A percentile compares a stretch with the other conserved stretches of the same genome.
These are phyloP conservation scores for Sporothrix brasiliensis DNA, from an alignment of 2,329 filamentous ascomycete species.

Conservation along the genomic window DNA sequence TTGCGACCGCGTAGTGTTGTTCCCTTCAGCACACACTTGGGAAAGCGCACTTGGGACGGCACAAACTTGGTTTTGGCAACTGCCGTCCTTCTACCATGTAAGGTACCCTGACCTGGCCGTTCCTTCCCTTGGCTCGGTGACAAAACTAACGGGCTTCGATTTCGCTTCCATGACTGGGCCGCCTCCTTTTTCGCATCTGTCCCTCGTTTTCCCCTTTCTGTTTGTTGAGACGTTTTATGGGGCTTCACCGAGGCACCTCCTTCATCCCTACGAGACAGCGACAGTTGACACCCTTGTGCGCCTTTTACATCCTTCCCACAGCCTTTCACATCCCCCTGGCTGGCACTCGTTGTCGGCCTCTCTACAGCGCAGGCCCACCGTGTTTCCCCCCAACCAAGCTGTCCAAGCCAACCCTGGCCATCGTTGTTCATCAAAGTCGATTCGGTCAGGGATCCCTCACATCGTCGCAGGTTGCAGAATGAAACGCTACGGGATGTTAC, in stretches of 20 bases:
- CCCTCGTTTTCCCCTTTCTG: neutral
- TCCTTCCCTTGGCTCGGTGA: constrained; percentile 11
- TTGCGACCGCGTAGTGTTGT: neutral
- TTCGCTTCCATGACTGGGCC: constrained; percentile 18
- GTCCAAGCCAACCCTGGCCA: constrained; percentile 15
- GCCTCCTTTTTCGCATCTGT: neutral
- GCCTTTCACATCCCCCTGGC: neutral
- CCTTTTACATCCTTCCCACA: constrained; percentile 1
- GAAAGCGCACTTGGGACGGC: neutral
- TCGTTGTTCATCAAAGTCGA: neutral
- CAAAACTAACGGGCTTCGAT: constrained; percentile 10
- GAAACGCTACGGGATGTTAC: constrained; percentile 17
- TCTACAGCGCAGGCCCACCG: constrained; percentile 3
- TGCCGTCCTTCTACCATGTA: neutral
- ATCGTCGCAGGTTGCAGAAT: constrained; percentile 24
- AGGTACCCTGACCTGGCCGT: neutral
- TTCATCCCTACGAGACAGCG: neutral
- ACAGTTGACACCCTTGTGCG: neutral
- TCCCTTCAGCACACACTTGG: neutral
- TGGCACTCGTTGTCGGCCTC: neutral
- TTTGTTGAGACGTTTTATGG: constrained; percentile 3
- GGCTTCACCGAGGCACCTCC: neutral
- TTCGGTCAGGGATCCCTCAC: neutral
- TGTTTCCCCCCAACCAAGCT: constrained; percentile 4
- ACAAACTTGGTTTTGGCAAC: constrained; percentile 14